These are phyloP conservation scores for Climacium dendroides DNA, from an alignment of 225 moss, liverwort and hornwort genomes.

Conservation along the genomic window DNA sequence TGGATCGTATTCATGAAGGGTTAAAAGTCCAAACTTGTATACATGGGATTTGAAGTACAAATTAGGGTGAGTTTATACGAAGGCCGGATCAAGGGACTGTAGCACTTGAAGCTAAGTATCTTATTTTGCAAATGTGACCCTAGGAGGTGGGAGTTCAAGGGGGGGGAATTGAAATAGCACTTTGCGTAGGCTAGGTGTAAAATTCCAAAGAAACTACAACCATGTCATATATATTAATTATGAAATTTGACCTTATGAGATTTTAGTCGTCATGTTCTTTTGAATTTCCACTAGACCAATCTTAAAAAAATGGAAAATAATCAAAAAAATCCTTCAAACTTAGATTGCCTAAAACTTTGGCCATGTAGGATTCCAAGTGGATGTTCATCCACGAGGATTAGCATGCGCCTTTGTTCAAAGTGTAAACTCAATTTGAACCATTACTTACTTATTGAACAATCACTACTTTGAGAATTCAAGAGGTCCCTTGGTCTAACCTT, in stretches of 20 bases:
- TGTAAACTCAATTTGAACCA: accelerated
- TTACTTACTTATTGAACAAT: not conserved
- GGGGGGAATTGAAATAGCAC: not conserved
- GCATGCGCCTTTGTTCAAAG: accelerated
- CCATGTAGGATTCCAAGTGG: accelerated
- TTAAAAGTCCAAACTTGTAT: not conserved
- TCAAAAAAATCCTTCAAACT: accelerated
- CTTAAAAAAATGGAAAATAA: accelerated
- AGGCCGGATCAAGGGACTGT: accelerated
- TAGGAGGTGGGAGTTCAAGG: too few relatives aligned
- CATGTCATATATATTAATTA: accelerated
- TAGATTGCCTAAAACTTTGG: too few relatives aligned
- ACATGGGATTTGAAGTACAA: too few relatives aligned
- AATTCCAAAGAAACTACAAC: accelerated
- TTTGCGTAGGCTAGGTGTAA: too few relatives aligned
- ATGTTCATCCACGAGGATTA: not conserved
- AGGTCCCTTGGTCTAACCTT: accelerated
- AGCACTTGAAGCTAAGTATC: too few relatives aligned
- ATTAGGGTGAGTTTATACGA: not conserved
- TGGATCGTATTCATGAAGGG: accelerated
- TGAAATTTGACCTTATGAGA: accelerated
- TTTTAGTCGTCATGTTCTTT: accelerated
- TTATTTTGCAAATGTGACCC: too few relatives aligned
- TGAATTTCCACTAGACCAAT: accelerated
- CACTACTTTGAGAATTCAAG: accelerated